These are phyloP conservation scores for Scutellaria barbata DNA, from an alignment of 257 asterid genomes.

Conservation along the genomic window DNA sequence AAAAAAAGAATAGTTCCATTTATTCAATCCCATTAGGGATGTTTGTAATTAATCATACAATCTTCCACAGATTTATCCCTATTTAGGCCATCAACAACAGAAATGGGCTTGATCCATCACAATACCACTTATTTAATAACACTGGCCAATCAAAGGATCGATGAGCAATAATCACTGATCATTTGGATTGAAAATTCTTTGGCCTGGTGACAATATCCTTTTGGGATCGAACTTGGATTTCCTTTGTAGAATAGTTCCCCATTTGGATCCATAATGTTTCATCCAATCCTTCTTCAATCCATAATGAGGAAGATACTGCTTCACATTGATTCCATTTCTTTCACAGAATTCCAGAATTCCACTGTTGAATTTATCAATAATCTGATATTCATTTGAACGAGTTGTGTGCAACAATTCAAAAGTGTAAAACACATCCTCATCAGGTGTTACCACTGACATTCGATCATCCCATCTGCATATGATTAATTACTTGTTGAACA, in stretches of 20 bases:
- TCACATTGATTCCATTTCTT: slow-evolving; percentile 43
- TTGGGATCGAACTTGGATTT: slow-evolving; percentile 57
- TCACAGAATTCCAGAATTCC: slow-evolving; percentile 34
- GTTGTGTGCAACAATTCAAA: slow-evolving; percentile 41
- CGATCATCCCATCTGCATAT: slow-evolving; percentile 50
- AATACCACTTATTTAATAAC: no score
- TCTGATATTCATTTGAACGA: slow-evolving; percentile 14
- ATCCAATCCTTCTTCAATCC: slow-evolving; percentile 45
- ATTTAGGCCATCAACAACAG: no score
- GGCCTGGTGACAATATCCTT: slow-evolving; percentile 51
- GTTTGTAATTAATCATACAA: no score
- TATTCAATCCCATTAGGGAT: no score
- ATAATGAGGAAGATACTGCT: slow-evolving; percentile 51
- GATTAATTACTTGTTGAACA: no score
- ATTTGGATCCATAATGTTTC: slow-evolving; percentile 51
- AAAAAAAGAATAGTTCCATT: no score
- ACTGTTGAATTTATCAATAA: slow-evolving; percentile 37
- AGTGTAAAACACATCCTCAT: slow-evolving; percentile 47
- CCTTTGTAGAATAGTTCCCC: slow-evolving; percentile 42
- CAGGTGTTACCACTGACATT: slow-evolving; percentile 47
- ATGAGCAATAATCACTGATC: background rate
- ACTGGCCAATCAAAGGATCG: no score
- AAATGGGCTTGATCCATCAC: no score
- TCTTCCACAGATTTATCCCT: no score
- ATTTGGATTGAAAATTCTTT: slow-evolving; percentile 42